Evolutionary conservation across 2,329 filamentous ascomycete species (phyloP).

Genomic region (Macrophomina phaseolina): DNA sequence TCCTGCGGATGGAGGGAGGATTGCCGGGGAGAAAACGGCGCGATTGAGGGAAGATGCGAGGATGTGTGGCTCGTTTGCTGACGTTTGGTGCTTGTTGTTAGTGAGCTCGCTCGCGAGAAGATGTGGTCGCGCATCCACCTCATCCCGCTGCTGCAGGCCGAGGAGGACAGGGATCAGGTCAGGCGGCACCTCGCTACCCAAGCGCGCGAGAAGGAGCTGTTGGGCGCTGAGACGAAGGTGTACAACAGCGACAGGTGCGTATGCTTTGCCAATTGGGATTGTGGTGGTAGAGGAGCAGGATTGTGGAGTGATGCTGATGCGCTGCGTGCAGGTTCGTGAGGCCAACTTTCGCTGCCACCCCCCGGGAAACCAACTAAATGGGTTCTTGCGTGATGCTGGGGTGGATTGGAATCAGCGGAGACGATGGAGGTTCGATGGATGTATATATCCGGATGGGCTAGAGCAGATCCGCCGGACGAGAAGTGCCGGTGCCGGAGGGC

Average conservation of each 20-base stretch:
- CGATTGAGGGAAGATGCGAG: not conserved
- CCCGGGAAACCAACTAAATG: slow-evolving; percentile 65
- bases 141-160: slow-evolving; percentile 90
- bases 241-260: slow-evolving; percentile 88
- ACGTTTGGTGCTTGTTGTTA: slow-evolving; percentile 44
- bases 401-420: not conserved
- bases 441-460: slow-evolving; percentile 16
- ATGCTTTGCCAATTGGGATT: not conserved
- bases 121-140: slow-evolving; percentile 97
- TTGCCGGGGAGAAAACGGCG: not conserved
- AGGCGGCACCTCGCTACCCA: slow-evolving; percentile 84
- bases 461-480: not conserved
- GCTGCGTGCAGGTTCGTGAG: slow-evolving; percentile 60
- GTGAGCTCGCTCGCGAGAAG: slow-evolving; percentile 94
- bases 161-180: slow-evolving; percentile 95
- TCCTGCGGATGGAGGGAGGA: too few species aligned
- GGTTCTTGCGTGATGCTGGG: not conserved
- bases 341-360: slow-evolving; percentile 78
- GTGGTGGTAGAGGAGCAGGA: not conserved
- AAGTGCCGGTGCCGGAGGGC: not conserved
- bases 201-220: slow-evolving; percentile 85
- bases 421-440: not conserved
- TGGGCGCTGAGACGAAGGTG: slow-evolving; percentile 82
- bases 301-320: slow-evolving; percentile 18
- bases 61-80: not conserved